Percentiles rank a stretch among this genome's conserved stretches.
Conservation (phyloP, 2,329 filamentous ascomycete genomes). For the Didymella segeticola region DNA sequence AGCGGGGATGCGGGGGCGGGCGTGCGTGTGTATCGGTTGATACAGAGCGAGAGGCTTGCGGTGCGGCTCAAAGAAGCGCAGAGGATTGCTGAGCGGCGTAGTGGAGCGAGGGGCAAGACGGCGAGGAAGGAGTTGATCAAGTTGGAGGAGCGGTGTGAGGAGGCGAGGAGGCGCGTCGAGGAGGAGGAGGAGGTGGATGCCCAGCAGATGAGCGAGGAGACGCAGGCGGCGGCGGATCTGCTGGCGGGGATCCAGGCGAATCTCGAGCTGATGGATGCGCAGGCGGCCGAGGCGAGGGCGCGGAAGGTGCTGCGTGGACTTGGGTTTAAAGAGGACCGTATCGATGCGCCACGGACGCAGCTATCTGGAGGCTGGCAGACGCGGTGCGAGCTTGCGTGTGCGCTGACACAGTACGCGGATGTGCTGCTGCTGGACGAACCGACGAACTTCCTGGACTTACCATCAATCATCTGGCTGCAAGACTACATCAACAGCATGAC, state of each 20-base stretch:
- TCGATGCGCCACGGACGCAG: conserved; percentile 66
- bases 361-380: conserved; percentile 71
- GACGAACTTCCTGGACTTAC: conserved; percentile 83
- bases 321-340: conserved; percentile 70
- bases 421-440: conserved; percentile 85
- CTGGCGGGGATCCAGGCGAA: conserved; percentile 72
- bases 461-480: conserved; percentile 86
- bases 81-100: conserved; percentile 75
- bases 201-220: conserved; percentile 67
- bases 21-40: conserved; percentile 65
- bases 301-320: conserved; percentile 68
- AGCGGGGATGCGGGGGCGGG: conserved; percentile 63
- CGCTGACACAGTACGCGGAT: conserved; percentile 75
- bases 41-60: conserved; percentile 68
- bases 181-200: conserved; percentile 63
- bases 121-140: conserved; percentile 76
- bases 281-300: conserved; percentile 70
- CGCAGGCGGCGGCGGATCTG: conserved; percentile 72
- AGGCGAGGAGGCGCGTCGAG: conserved; percentile 62
- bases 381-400: conserved; percentile 54
- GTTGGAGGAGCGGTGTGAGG: conserved; percentile 70
- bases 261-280: conserved; percentile 66
- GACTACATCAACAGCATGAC: conserved; percentile 68
- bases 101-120: conserved; percentile 75
- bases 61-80: conserved; percentile 71